Base-by-base conservation (phyloP, 257 asterid genomes). In the Datura wrightii region DNA sequence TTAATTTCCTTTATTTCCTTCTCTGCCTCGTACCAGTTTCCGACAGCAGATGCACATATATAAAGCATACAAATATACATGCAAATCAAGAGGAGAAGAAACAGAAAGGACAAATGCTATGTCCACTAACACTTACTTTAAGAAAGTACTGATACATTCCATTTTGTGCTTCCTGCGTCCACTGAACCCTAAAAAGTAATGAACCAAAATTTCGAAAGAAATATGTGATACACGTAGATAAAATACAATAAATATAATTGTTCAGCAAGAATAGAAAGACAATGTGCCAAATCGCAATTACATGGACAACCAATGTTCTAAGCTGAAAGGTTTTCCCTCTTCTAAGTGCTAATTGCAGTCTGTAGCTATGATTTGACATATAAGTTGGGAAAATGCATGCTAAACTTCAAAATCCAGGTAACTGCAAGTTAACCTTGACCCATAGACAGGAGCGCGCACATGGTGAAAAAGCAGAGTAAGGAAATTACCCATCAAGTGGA, bases 401-500 rank as follows among this genome's bases (percentile, higher is more conserved):
- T 76, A 52, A 14, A 52, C 82, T 76, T 52, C 82, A 76, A 31
- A 52, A 52, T 37, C 31, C 59, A 52, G 62, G 52, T 14, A 67
- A 39, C 34, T 67, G 78, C 78, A 39, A 15, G 52, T 78, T 52
- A 15, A 50, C 24, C 46, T 14, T 31, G 82, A 34, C 24, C 63
- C 13, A 4, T 31, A 50, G 10, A 6, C 24, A 78, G 46, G 42
- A 31, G 82, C 31, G 31, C 31, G 31, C 46, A 50, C 46, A 50
- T 2, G 31, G 16, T 1, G 9, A 52, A 31, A 52, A 24, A 34
- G 42, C 63, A 59, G 36, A 84, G 70, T 79, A 88, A 89, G 85
- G 53, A 85, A 83, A 81, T 86, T 93, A 97, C 99, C 97, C 97
- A 82, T 97, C 99, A 82, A 95, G 92, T 9, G 99, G 98, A 90